Percentiles rank a stretch among this genome's conserved stretches.
Evolutionary conservation across 2,329 filamentous ascomycete species (phyloP).

Genomic region (Xylaria sp.): DNA sequence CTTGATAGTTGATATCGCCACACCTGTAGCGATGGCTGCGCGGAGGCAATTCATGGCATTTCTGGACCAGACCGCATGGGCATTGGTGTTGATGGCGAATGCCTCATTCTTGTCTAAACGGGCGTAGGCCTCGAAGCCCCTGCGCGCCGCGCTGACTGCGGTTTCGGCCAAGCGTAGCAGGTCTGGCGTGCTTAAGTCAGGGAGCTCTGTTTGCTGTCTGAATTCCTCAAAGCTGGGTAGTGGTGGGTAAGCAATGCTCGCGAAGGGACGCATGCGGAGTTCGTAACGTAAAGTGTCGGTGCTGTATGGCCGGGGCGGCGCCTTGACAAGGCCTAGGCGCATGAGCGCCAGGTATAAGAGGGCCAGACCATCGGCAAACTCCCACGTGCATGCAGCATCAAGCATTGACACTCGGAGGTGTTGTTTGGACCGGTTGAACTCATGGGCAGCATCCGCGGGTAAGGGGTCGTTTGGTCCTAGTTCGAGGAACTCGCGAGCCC

Average conservation of each 20-base stretch:
- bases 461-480: conserved; percentile 12
- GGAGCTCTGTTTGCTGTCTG: conserved; percentile 37
- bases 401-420: conserved; percentile 57
- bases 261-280: conserved; percentile 80
- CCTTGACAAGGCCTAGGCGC: conserved; percentile 51
- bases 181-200: conserved; percentile 34
- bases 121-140: conserved; percentile 51
- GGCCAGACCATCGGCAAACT: conserved; percentile 50
- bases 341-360: conserved; percentile 62
- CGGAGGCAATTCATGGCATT: conserved; percentile 57
- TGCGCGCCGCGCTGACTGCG: conserved; percentile 45
- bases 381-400: conserved; percentile 58
- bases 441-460: conserved; percentile 35
- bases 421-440: conserved; percentile 45
- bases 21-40: conserved; percentile 64
- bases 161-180: conserved; percentile 44
- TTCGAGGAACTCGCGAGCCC: conserved; percentile 4
- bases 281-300: conserved; percentile 68
- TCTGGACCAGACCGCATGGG: conserved; percentile 57
- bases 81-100: conserved; percentile 45
- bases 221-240: conserved; percentile 62
- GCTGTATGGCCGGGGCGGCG: conserved; percentile 57
- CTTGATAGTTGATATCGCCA: conserved; percentile 60
- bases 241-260: conserved; percentile 60
- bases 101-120: conserved; percentile 47